These are phyloP conservation scores for Rugonectria rugulosa DNA, from an alignment of 2,329 filamentous ascomycete species.

Conservation along the genomic window DNA sequence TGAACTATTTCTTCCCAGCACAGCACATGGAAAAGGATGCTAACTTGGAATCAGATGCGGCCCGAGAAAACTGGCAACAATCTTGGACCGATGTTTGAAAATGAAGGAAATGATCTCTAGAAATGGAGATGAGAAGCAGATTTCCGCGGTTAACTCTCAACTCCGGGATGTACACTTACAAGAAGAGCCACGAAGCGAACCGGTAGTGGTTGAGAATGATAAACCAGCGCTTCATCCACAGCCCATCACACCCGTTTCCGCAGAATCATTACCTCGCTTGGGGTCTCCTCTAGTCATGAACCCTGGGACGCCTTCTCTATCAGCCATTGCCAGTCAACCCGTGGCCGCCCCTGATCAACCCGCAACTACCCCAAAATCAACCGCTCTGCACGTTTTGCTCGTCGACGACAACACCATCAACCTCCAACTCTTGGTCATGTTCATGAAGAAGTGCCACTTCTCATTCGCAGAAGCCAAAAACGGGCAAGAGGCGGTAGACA, in stretches of 20 bases:
- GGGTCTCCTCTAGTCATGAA: too few relatives aligned
- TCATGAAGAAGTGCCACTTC: constrained; percentile 51
- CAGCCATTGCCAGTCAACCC: not conserved
- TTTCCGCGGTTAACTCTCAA: not conserved
- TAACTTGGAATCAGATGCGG: constrained; percentile 29
- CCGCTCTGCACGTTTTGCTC: constrained; percentile 41
- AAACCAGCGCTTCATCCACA: too few relatives aligned
- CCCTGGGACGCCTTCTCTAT: not conserved
- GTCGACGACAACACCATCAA: constrained; percentile 55
- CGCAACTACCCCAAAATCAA: not conserved
- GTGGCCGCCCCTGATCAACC: not conserved
- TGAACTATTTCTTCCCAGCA: not conserved
- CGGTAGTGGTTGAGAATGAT: too few relatives aligned
- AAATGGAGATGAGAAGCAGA: not conserved
- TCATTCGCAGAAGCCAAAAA: constrained; percentile 53
- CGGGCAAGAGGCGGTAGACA: constrained; percentile 56
- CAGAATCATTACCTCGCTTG: too few relatives aligned
- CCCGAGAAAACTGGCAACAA: constrained; percentile 41
- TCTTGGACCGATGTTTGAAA: constrained; percentile 36
- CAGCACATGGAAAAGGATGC: fast-evolving
- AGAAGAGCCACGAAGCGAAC: too few relatives aligned
- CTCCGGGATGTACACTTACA: not conserved
- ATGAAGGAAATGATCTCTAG: not conserved
- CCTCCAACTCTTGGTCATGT: constrained; percentile 51
- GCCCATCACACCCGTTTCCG: too few relatives aligned